phyloP scores from a whole-genome alignment of 176 grass and related monocot genomes.

The Juncus inflexus region DNA sequence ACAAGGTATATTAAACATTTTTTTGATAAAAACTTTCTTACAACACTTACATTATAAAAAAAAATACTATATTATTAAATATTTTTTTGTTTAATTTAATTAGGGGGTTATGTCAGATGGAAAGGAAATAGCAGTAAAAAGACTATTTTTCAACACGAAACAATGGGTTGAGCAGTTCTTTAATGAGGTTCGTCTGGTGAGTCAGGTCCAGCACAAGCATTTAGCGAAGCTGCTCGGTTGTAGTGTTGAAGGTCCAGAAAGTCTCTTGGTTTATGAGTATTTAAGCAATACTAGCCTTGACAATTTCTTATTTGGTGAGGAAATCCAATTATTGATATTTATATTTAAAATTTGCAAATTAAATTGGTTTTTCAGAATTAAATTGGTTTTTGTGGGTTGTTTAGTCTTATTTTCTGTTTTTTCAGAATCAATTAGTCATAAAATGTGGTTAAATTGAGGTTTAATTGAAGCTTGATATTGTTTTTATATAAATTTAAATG shows the following conservation, averaged over 20 bases:
- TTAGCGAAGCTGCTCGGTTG: slow-evolving; percentile 75
- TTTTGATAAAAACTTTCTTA: no score
- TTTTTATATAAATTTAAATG: background rate
- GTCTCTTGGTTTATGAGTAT: slow-evolving; percentile 85
- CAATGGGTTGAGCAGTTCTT: slow-evolving; percentile 72
- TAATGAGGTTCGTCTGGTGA: slow-evolving; percentile 68
- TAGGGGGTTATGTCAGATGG: slow-evolving; percentile 66
- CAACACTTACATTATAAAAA: no score
- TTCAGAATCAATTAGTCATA: background rate
- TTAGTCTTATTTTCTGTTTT: background rate
- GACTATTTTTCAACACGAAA: slow-evolving; percentile 59
- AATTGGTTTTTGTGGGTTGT: background rate
- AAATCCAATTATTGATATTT: background rate
- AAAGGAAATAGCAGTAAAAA: slow-evolving; percentile 73
- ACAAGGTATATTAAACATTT: slow-evolving; percentile 45
- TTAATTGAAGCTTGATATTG: no score
- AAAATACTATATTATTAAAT: background rate
- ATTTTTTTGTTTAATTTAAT: background rate
- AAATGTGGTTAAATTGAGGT: no score
- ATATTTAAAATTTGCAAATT: no score
- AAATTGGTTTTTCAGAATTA: no score
- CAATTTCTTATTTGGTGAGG: slow-evolving; percentile 62
- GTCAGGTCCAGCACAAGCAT: slow-evolving; percentile 86
- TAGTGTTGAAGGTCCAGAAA: slow-evolving; percentile 78
- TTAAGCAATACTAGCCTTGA: slow-evolving; percentile 93